Evolutionary conservation across 768 basidiomycete genomes (phyloP).

Genomic region (Lactarius indigo): DNA sequence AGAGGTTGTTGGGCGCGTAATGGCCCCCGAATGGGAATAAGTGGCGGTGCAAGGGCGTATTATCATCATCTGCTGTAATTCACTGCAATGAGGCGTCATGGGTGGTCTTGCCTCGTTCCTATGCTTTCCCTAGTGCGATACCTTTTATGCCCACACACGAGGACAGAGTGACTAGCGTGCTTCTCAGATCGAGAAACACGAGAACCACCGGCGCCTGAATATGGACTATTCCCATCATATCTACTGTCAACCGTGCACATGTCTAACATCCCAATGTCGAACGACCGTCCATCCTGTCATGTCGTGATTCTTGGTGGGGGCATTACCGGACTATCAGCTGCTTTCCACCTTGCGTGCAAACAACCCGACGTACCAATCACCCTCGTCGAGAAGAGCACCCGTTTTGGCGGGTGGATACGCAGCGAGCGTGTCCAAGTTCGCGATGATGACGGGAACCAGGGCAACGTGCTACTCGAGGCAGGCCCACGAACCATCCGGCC

Average conservation of each 20-base stretch:
- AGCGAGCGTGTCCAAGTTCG: constrained; percentile 51
- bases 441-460: constrained; percentile 30
- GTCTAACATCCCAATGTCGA: neutral
- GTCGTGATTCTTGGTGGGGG: constrained; percentile 80
- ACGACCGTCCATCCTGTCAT: constrained; percentile 21
- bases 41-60: constrained; percentile 9
- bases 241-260: neutral
- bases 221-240: too few relatives aligned
- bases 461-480: constrained; percentile 65
- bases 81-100: neutral
- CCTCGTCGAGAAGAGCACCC: constrained; percentile 60
- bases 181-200: too few relatives aligned
- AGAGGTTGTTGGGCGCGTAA: constrained; percentile 63
- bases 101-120: constrained; percentile 7
- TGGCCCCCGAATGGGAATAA: constrained; percentile 52
- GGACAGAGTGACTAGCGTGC: neutral
- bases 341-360: constrained; percentile 68
- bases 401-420: constrained; percentile 85
- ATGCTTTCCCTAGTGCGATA: constrained; percentile 7
- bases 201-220: neutral
- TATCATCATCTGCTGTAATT: constrained; percentile 18
- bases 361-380: constrained; percentile 59
- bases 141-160: constrained; percentile 10
- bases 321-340: constrained; percentile 75
- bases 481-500: constrained; percentile 88